Percentiles rank a stretch among this genome's conserved stretches.
phyloP scores from a whole-genome alignment of 306 rosid species.

The Gastrolobium villosum region DNA sequence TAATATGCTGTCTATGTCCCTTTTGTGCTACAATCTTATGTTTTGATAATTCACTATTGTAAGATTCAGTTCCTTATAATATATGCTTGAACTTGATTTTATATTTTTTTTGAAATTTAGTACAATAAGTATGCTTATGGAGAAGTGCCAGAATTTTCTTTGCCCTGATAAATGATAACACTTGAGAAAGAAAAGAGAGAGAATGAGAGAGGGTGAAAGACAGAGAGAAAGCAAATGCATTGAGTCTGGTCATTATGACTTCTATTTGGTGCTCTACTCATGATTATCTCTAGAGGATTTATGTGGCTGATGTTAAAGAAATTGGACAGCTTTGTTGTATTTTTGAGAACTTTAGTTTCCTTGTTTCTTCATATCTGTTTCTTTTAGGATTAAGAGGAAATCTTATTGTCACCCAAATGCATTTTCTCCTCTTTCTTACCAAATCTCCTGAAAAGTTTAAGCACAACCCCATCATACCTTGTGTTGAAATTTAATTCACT shows the following conservation, averaged over 20 bases:
- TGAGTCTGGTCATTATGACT: neutral
- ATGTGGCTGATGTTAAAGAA: slow-evolving; percentile 3
- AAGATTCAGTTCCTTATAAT: slow-evolving; percentile 26
- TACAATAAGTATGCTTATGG: slow-evolving; percentile 15
- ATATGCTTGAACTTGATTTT: neutral
- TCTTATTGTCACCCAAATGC: neutral
- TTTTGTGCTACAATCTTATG: slow-evolving; percentile 32
- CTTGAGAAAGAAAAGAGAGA: neutral
- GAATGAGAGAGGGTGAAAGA: neutral
- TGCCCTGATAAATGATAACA: neutral
- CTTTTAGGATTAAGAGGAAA: slow-evolving; percentile 11
- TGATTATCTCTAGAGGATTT: neutral
- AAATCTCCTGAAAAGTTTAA: no score
- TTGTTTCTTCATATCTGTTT: neutral
- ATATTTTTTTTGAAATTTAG: slow-evolving; percentile 2
- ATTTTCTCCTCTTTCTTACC: neutral
- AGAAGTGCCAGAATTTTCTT: neutral
- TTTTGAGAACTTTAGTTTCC: slow-evolving; percentile 4
- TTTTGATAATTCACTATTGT: slow-evolving; percentile 9
- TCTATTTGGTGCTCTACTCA: slow-evolving; percentile 13
- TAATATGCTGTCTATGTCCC: slow-evolving; percentile 39
- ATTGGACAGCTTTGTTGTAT: neutral
- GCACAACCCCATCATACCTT: neutral
- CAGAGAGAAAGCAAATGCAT: slow-evolving; percentile 18
- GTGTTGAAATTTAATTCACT: neutral